Conservation (phyloP, 345 rosid genomes). For the Hibiscus mutabilis region DNA sequence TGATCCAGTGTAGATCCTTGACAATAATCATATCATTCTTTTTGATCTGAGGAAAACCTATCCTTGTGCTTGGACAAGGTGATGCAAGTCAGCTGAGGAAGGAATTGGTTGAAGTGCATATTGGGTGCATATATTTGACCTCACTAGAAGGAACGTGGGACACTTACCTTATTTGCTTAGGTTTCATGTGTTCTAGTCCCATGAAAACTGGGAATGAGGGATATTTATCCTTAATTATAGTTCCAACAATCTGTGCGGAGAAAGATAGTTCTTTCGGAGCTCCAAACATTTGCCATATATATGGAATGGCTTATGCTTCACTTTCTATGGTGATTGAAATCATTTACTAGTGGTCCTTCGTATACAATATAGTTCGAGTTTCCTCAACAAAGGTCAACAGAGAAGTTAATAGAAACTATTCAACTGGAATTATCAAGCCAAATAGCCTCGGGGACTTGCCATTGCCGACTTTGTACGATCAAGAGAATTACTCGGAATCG, state of each 20-base stretch:
- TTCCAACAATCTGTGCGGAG: slow-evolving; percentile 67
- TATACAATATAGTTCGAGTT: slow-evolving; percentile 50
- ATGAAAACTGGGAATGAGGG: slow-evolving; percentile 51
- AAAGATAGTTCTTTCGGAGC: slow-evolving; percentile 61
- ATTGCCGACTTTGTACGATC: background rate
- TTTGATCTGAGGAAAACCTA: too few species aligned
- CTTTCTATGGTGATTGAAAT: slow-evolving; percentile 77
- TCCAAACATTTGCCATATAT: slow-evolving; percentile 37
- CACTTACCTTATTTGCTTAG: too few species aligned
- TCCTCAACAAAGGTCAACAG: slow-evolving; percentile 20
- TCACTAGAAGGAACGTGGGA: too few species aligned
- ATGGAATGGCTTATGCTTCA: slow-evolving; percentile 51
- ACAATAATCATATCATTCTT: too few species aligned
- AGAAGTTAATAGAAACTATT: slow-evolving; percentile 15
- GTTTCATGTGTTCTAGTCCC: too few species aligned
- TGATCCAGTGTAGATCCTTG: too few species aligned
- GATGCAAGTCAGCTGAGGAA: too few species aligned
- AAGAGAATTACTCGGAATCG: slow-evolving; percentile 12
- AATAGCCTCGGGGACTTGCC: slow-evolving; percentile 5
- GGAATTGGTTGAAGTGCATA: too few species aligned
- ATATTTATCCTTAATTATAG: slow-evolving; percentile 51
- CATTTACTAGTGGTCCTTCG: slow-evolving; percentile 57
- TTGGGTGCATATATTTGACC: too few species aligned
- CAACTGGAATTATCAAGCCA: background rate
- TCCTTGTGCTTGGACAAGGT: too few species aligned